phyloP scores from a whole-genome alignment of 2,329 filamentous ascomycete species.

The Penicillium hesseltinei region DNA sequence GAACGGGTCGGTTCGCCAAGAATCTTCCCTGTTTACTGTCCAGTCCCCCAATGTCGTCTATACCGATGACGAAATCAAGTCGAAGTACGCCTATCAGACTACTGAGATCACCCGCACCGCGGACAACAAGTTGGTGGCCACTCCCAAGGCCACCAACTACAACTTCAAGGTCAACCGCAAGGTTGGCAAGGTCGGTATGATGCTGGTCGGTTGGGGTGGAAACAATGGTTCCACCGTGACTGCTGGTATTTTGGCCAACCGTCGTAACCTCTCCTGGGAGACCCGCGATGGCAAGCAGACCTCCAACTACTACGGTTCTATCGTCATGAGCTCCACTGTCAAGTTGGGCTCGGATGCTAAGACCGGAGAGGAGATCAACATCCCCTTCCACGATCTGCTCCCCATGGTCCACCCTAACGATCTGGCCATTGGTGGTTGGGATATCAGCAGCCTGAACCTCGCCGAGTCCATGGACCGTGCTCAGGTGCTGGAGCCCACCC shows the following conservation, averaged over 20 bases:
- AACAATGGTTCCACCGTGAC: constrained; percentile 99
- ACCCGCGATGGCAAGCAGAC: constrained; percentile 82
- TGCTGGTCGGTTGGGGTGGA: constrained; percentile 96
- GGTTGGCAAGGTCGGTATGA: constrained; percentile 89
- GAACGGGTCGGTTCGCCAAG: constrained; percentile 50
- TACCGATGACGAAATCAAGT: constrained; percentile 81
- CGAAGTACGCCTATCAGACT: constrained; percentile 95
- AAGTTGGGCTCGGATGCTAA: constrained; percentile 88
- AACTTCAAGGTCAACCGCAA: constrained; percentile 97
- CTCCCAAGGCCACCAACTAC: constrained; percentile 84
- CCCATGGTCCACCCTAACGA: constrained; percentile 98
- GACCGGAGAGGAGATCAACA: constrained; percentile 86
- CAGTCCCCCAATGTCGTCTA: constrained; percentile 91
- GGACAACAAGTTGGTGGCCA: constrained; percentile 76
- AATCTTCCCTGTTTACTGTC: constrained; percentile 70
- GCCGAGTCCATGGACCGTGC: constrained; percentile 94
- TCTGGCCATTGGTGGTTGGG: constrained; percentile 92
- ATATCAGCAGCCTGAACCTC: constrained; percentile 88
- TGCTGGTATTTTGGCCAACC: constrained; percentile 94
- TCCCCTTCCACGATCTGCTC: constrained; percentile 89
- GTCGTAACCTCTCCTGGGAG: constrained; percentile 81
- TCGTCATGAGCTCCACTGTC: constrained; percentile 95
- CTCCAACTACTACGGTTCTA: constrained; percentile 97
- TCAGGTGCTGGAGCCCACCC: constrained; percentile 87
- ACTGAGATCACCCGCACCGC: constrained; percentile 72